Percentiles rank a stretch among this genome's conserved stretches.
These are phyloP conservation scores for Dactylellina leptospora DNA, from an alignment of 2,329 filamentous ascomycete genomes.

Conservation along the genomic window DNA sequence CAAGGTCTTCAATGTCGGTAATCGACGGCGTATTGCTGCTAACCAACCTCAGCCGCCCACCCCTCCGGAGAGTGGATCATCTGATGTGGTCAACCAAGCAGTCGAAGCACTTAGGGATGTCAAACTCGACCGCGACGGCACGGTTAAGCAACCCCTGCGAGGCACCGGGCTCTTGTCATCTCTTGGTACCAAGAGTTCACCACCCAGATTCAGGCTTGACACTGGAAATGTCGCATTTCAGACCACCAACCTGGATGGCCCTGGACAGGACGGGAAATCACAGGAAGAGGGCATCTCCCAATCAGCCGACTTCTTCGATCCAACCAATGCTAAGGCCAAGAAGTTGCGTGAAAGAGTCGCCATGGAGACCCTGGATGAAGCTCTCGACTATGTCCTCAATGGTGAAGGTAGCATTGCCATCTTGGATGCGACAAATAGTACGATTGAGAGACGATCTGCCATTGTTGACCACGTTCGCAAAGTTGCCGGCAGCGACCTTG, in stretches of 20 bases:
- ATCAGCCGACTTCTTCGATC: conserved; percentile 92
- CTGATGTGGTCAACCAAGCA: conserved; percentile 40
- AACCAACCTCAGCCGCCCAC: conserved; percentile 61
- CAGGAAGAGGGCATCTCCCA: conserved; percentile 75
- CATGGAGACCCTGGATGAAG: conserved; percentile 88
- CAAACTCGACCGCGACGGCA: conserved; percentile 42
- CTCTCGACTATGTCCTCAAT: conserved; percentile 85
- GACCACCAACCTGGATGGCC: conserved; percentile 54
- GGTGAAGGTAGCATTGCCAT: conserved; percentile 90
- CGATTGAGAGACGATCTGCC: conserved; percentile 80
- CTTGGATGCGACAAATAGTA: conserved; percentile 97
- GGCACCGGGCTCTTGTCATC: conserved; percentile 43
- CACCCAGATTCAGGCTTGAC: conserved; percentile 46
- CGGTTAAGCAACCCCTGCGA: conserved; percentile 45
- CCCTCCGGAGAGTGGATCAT: conserved; percentile 21
- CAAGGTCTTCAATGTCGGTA: conserved; percentile 95
- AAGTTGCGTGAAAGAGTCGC: conserved; percentile 90
- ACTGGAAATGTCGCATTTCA: conserved; percentile 52
- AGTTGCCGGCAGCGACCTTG: conserved; percentile 82
- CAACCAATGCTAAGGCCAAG: conserved; percentile 81
- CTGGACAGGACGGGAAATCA: conserved; percentile 54
- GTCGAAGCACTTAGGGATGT: conserved; percentile 39
- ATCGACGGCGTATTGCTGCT: conserved; percentile 81
- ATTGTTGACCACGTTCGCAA: conserved; percentile 84
- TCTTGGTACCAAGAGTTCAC: conserved; percentile 21